Evolutionary conservation across 2,329 filamentous ascomycete species (phyloP).

Genomic region (Diaporthe nobilis): DNA sequence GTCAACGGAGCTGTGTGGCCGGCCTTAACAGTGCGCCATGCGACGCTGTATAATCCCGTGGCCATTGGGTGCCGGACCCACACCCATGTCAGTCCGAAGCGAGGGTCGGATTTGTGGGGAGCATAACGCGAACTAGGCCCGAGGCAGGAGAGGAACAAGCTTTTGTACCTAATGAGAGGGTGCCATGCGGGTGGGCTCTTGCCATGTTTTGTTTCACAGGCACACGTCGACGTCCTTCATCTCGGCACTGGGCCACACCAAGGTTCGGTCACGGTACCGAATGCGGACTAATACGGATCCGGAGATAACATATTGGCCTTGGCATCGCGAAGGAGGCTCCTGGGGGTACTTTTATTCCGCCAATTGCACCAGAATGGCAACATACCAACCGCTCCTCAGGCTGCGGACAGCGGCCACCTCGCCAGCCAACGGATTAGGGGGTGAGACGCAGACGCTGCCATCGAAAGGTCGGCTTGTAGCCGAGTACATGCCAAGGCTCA

Average conservation of each 20-base stretch:
- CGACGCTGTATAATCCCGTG: constrained; percentile 12
- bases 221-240: constrained; percentile 23
- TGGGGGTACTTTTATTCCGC: constrained; percentile 25
- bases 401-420: constrained; percentile 2
- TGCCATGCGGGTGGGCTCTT: constrained; percentile 6
- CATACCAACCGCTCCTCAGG: constrained; percentile 14
- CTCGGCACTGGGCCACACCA: constrained; percentile 19
- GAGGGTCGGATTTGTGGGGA: neutral
- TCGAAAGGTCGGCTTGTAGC: constrained; percentile 8
- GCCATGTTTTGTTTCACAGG: constrained; percentile 28
- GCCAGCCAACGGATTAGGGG: neutral
- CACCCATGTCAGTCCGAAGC: neutral
- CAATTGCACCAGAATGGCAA: constrained; percentile 25
- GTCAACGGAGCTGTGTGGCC: constrained; percentile 26
- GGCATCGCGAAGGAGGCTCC: constrained; percentile 11
- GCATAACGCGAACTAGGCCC: neutral
- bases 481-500: neutral
- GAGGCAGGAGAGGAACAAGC: neutral
- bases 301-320: constrained; percentile 25
- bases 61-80: neutral
- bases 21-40: constrained; percentile 12
- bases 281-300: constrained; percentile 26
- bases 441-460: neutral
- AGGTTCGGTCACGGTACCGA: constrained; percentile 22
- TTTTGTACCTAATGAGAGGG: constrained; percentile 22